Conservation (phyloP, 257 asterid species). For the Prunella vulgaris region DNA sequence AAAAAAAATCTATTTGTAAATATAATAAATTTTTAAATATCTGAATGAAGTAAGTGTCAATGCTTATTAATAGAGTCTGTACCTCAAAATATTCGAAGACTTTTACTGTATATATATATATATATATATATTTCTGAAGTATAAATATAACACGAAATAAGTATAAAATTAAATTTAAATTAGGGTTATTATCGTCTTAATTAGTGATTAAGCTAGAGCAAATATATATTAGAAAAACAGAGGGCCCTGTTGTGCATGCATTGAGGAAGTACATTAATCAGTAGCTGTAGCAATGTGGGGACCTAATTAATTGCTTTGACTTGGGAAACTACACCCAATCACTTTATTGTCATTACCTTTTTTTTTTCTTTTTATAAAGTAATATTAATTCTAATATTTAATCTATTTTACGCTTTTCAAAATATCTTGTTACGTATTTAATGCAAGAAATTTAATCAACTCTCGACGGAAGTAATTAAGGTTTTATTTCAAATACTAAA, state of each 20-base stretch:
- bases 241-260: slow-evolving; percentile 14
- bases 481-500: too few species aligned
- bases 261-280: background rate
- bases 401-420: slow-evolving; percentile 16
- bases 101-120: too few species aligned
- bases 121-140: background rate
- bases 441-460: slow-evolving; percentile 7
- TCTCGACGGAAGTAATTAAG: background rate
- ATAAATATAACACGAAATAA: background rate
- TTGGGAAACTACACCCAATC: slow-evolving; percentile 6
- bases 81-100: background rate
- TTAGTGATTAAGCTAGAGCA: background rate
- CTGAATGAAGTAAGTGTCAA: background rate
- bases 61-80: background rate
- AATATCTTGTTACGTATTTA: background rate
- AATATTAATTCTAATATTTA: background rate
- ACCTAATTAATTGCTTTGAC: slow-evolving; percentile 17
- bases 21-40: too few species aligned
- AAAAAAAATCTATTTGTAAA: too few species aligned
- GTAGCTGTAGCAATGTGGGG: slow-evolving; percentile 15
- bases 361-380: background rate
- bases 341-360: slow-evolving; percentile 19
- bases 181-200: background rate
- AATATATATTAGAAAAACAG: background rate
- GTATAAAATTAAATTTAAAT: background rate